Percentiles rank a stretch among this genome's conserved stretches.
These are phyloP conservation scores for Termitomyces bulborhizus DNA, from an alignment of 768 basidiomycete genomes.

Conservation along the genomic window DNA sequence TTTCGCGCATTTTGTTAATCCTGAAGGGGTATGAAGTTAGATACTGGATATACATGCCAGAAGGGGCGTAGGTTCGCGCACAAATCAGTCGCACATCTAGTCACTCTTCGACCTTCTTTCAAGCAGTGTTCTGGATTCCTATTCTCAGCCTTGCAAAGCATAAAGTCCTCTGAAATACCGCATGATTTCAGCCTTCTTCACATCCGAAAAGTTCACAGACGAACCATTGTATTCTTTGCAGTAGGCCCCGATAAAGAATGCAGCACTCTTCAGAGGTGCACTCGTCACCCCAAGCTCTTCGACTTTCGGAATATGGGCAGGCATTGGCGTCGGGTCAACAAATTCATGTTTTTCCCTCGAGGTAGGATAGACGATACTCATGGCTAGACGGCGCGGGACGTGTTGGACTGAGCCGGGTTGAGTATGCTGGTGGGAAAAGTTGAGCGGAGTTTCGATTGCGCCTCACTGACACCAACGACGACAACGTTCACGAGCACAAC, in stretches of 20 bases:
- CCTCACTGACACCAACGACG: constrained; percentile 7
- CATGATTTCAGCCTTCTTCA: background rate
- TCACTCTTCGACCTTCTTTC: constrained; percentile 93
- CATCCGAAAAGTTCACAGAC: constrained; percentile 19
- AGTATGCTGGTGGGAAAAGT: constrained; percentile 17
- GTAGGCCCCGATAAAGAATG: constrained; percentile 93
- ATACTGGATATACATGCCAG: background rate
- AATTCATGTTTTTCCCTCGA: constrained; percentile 43
- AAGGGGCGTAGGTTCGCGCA: constrained; percentile 34
- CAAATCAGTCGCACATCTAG: constrained; percentile 92
- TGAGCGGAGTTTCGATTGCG: constrained; percentile 22
- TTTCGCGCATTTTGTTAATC: constrained; percentile 89
- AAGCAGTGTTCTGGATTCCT: constrained; percentile 89
- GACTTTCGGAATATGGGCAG: constrained; percentile 64
- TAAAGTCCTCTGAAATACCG: constrained; percentile 35
- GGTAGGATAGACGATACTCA: constrained; percentile 49
- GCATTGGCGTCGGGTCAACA: constrained; percentile 62
- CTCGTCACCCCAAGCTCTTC: constrained; percentile 86
- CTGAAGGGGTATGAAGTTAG: constrained; percentile 32
- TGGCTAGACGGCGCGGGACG: constrained; percentile 24
- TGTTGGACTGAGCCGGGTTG: constrained; percentile 16
- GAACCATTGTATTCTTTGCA: constrained; percentile 96
- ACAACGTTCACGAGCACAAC: constrained; percentile 2
- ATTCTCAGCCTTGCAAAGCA: constrained; percentile 95
- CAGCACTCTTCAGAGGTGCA: constrained; percentile 91